Percentiles rank a stretch among this genome's conserved stretches.
phyloP scores from a whole-genome alignment of 345 rosid species.

The Psidium friedrichsthalianum region DNA sequence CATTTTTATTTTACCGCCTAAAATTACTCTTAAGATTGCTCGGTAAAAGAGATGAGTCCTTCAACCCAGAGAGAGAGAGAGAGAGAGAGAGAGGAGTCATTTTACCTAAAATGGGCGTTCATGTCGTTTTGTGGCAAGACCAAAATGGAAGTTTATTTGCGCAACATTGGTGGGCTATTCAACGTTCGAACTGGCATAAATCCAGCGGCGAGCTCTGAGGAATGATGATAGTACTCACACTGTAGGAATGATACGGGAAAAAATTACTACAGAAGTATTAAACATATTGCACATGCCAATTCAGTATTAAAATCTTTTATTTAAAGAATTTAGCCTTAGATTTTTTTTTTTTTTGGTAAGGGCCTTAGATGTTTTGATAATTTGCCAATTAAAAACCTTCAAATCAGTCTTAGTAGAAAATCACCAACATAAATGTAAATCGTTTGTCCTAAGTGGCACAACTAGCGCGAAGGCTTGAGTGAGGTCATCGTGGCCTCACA shows the following conservation, averaged over 20 bases:
- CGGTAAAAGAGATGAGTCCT: neutral
- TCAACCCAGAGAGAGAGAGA: too few species aligned
- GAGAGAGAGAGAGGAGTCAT: neutral
- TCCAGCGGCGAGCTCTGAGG: neutral
- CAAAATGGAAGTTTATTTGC: neutral
- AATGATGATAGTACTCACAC: neutral
- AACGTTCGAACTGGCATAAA: neutral
- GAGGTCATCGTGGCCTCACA: too few species aligned
- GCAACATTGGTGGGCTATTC: neutral
- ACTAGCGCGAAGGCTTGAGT: neutral
- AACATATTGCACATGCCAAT: too few species aligned
- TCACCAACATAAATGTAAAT: fast-evolving
- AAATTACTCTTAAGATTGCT: neutral
- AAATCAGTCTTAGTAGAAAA: too few species aligned
- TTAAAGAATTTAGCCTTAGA: too few species aligned
- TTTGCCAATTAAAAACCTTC: too few species aligned
- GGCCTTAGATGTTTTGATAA: too few species aligned
- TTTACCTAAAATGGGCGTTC: neutral
- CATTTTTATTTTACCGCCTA: neutral
- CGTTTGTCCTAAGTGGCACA: fast-evolving
- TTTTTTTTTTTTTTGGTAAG: too few species aligned
- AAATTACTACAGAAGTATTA: too few species aligned
- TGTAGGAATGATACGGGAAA: too few species aligned
- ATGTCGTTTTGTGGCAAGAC: neutral
- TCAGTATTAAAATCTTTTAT: too few species aligned